These are phyloP conservation scores for Colletotrichum sp. DNA, from an alignment of 2,329 filamentous ascomycete genomes.

Conservation along the genomic window DNA sequence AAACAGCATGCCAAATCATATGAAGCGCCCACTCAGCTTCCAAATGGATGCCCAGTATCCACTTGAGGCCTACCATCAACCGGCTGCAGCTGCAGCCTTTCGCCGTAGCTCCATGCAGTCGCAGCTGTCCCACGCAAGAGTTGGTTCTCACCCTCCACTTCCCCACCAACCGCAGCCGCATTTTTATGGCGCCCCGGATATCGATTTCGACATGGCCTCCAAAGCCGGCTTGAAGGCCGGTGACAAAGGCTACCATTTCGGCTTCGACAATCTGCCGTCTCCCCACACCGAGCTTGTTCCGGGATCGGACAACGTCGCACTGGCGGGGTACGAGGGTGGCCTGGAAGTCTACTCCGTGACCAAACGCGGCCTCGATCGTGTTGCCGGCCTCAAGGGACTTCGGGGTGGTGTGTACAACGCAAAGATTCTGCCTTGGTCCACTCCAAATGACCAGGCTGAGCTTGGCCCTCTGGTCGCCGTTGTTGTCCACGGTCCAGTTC, in stretches of 20 bases:
- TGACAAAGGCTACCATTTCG: conserved; percentile 77
- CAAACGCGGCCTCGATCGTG: conserved; percentile 72
- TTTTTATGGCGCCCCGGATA: conserved; percentile 77
- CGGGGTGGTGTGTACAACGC: conserved; percentile 81
- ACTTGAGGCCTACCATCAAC: conserved; percentile 43
- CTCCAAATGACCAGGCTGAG: conserved; percentile 55
- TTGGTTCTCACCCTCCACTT: conserved; percentile 63
- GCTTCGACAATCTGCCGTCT: conserved; percentile 74
- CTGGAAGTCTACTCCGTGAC: conserved; percentile 78
- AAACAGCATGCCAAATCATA: conserved; percentile 23
- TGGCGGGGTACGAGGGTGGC: conserved; percentile 82
- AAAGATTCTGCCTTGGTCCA: conserved; percentile 78
- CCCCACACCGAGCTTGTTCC: conserved; percentile 31
- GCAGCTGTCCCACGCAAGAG: conserved; percentile 51
- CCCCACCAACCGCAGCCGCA: conserved; percentile 79
- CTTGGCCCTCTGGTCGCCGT: conserved; percentile 79
- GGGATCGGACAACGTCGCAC: conserved; percentile 66
- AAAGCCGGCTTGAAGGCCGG: conserved; percentile 65
- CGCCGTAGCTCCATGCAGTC: conserved; percentile 58
- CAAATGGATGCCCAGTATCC: conserved; percentile 55
- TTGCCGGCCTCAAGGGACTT: conserved; percentile 76
- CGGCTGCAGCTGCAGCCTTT: conserved; percentile 36
- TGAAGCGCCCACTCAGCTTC: conserved; percentile 45
- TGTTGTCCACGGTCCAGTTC: conserved; percentile 77
- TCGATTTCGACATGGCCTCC: conserved; percentile 70